A percentile compares a stretch with the other conserved stretches of the same genome.
These are phyloP conservation scores for Cryomyces minteri DNA, from an alignment of 495 filamentous ascomycete genomes.

Conservation along the genomic window DNA sequence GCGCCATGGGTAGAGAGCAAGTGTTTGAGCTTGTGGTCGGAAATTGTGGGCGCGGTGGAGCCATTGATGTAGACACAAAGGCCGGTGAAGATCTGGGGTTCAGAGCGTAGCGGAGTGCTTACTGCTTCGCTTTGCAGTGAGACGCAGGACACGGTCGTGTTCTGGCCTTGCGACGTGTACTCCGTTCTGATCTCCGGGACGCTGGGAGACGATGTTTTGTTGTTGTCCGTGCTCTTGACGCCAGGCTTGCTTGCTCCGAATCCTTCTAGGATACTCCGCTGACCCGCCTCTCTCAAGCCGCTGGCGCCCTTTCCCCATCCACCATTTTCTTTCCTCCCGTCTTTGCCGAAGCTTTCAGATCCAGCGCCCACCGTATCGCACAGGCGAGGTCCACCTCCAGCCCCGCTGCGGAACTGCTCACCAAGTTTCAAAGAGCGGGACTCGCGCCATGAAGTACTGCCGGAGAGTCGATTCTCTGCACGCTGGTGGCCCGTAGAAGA, in stretches of 20 bases:
- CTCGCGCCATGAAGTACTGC: constrained; percentile 50
- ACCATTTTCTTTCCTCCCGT: constrained; percentile 25
- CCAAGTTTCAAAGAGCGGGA: constrained; percentile 46
- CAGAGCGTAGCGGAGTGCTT: neutral
- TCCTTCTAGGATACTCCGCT: constrained; percentile 19
- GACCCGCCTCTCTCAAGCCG: constrained; percentile 25
- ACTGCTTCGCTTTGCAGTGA: neutral
- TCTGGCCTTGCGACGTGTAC: neutral
- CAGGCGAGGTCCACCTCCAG: constrained; percentile 28
- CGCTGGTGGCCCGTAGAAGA: constrained; percentile 65
- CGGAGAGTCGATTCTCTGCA: constrained; percentile 39
- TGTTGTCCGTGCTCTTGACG: neutral
- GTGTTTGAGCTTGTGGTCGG: constrained; percentile 72
- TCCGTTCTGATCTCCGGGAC: neutral
- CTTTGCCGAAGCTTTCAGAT: constrained; percentile 16
- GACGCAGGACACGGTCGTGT: neutral
- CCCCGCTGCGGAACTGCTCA: constrained; percentile 41
- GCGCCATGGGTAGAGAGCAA: constrained; percentile 60
- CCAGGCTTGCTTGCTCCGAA: constrained; percentile 1
- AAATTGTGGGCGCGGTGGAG: constrained; percentile 60
- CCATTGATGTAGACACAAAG: constrained; percentile 77
- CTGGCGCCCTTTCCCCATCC: constrained; percentile 24
- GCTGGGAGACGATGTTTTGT: too few relatives aligned
- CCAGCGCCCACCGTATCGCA: constrained; percentile 39
- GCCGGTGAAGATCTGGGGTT: constrained; percentile 38